Evolutionary conservation across 257 asterid species (phyloP).

Genomic region (Solanum piurae): DNA sequence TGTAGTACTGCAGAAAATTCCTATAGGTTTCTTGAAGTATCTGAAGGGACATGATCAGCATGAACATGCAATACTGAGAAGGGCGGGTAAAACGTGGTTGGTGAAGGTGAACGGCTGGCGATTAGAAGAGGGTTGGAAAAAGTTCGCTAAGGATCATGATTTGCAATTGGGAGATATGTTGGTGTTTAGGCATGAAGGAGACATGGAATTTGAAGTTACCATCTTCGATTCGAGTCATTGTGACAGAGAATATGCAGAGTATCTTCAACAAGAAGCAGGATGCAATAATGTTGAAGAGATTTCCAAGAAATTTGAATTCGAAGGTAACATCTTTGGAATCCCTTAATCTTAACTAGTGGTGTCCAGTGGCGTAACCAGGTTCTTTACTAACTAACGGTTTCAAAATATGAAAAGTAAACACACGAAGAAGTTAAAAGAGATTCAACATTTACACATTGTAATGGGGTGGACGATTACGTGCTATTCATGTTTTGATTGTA

Average conservation of each 20-base stretch:
- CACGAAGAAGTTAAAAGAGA: neutral
- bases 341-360: neutral
- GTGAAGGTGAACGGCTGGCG: neutral
- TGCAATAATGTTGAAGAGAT: neutral
- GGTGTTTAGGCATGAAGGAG: neutral
- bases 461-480: neutral
- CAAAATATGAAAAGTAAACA: neutral
- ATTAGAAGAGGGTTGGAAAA: neutral
- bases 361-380: neutral
- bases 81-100: neutral
- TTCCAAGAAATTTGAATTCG: neutral
- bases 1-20: neutral
- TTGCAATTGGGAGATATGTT: neutral
- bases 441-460: neutral
- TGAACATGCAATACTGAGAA: neutral
- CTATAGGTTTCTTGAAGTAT: neutral
- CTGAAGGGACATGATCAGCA: neutral
- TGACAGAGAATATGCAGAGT: neutral
- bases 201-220: neutral
- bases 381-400: neutral
- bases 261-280: neutral
- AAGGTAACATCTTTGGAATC: neutral
- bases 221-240: neutral
- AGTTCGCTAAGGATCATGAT: neutral
- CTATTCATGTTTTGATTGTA: neutral